Evolutionary conservation across 2,329 filamentous ascomycete genomes (phyloP), one percentile per base, ranked within the genome.

Genomic region (Knoxdaviesia capensis): DNA sequence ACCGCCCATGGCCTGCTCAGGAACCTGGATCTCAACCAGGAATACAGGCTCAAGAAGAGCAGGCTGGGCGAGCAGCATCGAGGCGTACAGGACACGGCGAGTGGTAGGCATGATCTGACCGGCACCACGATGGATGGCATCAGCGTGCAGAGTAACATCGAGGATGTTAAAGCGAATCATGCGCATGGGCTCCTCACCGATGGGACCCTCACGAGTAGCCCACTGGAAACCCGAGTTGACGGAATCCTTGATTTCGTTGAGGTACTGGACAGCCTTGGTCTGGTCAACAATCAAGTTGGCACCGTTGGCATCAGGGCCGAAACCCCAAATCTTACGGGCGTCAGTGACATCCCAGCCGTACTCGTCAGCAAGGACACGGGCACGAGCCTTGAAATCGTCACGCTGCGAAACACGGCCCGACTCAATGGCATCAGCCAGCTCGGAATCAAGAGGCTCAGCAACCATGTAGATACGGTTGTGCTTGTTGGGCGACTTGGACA

Each of bases 401-500:
- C 88, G 85, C 52, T 90, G 84, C 59, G 67, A 72, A 63, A 98
- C 86, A 74, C 86, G 90, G 71, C 90, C 90, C 43, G 60, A 52
- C 72, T 98, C 90, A 51, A 98, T 98, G 58, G 81, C 83, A 59
- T 77, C 75, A 55, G 83, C 73, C 47, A 98, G 80, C 55, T 96
- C 90, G 75, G 98, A 90, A 38, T 76, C 76, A 44, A 98, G 73
- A 55, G 90, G 90, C 68, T 86, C 69, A 51, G 90, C 90, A 64
- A 74, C 76, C 68, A 98, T 79, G 74, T 96, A 98, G 48, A 98
- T 75, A 86, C 90, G 88, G 77, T 98, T 98, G 82, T 98, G 90
- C 85, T 98, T 98, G 83, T 98, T 98, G 71, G 90, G 90, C 40
- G 90, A 98, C 76, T 98, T 98, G 66, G 90, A 96, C 58, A 98